Evolutionary conservation across 768 basidiomycete genomes (phyloP), one percentile per base, ranked within the genome.

Genomic region (Macrolepiota dolichaula): DNA sequence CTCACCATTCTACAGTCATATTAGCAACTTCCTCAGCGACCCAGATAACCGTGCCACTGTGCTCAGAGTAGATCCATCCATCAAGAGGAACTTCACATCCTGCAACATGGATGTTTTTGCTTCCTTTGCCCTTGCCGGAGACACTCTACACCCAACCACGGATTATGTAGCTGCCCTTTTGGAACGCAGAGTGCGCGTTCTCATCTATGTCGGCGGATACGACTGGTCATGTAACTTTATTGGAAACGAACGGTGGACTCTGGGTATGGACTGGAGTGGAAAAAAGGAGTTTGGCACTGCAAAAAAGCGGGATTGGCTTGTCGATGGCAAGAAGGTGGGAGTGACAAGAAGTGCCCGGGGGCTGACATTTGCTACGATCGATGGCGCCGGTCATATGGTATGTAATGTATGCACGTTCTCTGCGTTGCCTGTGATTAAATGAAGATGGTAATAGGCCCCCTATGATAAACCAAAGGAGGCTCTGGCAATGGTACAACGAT

Each of bases 191-290:
- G 75, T 94, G n/a, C 80, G 82, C 2, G 82, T 87, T 25, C 78
- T 94, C 36, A 83, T 88, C 58, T 91, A 89, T 65, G 85, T 85
- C 1, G 89, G 88, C 5, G 79, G 79, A 27, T 85, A 87, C 61
- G 88, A 90, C 65, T 89, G 83, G 83, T 85, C 84, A 52, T 91
- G 89, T 71, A 90, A 91, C 69, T 87, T 85, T 79, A 74, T 89
- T 25, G 88, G 86, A 4, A 93, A 92, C 69, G 83, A 87, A 65
- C 77, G 80, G 29, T 93, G 91, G 90, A 84, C 85, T 7, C 72
- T 86, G 51, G 74, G 74, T 35, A 76, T 94, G 64, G 83, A 88
- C 55, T 93, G 92, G 92, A 83, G 80, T 50, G 89, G 89, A 2
- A 73, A 80, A 54, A 64, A 64, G 63, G 81, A 65, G 74, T 78